Percentiles rank a stretch among this genome's conserved stretches.
Evolutionary conservation across 768 basidiomycete species (phyloP).

Genomic region (Leccinum imitatum): DNA sequence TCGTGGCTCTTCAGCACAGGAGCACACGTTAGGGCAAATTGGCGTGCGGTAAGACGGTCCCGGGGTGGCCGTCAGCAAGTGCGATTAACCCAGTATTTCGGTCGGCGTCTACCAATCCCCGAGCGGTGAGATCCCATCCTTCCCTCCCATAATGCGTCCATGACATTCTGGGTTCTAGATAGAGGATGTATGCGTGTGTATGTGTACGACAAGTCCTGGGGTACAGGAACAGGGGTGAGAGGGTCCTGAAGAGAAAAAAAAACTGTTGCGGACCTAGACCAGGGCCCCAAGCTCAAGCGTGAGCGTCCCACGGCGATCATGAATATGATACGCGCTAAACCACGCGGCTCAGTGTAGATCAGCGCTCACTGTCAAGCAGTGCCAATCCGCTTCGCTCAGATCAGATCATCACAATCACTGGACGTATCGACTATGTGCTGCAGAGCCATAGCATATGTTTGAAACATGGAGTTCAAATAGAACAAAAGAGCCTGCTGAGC

Average conservation of each 20-base stretch:
- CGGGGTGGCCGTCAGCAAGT: background rate
- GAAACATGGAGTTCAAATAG: background rate
- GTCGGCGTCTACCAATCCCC: background rate
- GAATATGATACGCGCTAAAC: background rate
- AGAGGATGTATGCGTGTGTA: background rate
- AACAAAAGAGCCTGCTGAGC: background rate
- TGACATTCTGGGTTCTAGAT: background rate
- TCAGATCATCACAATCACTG: conserved; percentile 5
- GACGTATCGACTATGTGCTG: background rate
- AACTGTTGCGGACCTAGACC: background rate
- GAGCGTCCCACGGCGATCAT: conserved; percentile 4
- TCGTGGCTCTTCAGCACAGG: background rate
- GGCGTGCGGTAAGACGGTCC: no score
- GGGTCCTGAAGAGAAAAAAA: background rate
- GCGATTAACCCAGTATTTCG: background rate
- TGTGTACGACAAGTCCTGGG: background rate
- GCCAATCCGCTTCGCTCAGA: conserved; percentile 1
- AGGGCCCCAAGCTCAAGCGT: background rate
- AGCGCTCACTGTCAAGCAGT: conserved; percentile 4
- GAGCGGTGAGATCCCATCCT: background rate
- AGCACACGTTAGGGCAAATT: background rate
- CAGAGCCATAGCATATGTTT: background rate
- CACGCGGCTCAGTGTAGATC: conserved; percentile 13
- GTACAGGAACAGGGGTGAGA: background rate
- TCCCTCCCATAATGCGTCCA: background rate